phyloP scores from a whole-genome alignment of 352 stramenopile genomes.

The Phytophthora litchii region DNA sequence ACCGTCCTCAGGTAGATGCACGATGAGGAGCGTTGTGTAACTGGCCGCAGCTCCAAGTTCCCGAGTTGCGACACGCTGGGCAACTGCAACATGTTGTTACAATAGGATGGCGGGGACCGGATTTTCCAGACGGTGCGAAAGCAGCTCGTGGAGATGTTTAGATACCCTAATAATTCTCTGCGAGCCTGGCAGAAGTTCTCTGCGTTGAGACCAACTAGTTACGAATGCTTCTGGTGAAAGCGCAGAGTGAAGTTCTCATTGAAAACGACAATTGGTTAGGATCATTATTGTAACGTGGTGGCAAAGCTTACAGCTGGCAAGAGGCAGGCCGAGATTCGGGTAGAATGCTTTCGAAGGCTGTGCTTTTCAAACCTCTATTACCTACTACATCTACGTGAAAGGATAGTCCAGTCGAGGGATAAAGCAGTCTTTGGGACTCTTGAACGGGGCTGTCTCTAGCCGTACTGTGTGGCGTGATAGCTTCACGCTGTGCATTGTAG shows the following conservation, averaged over 20 bases:
- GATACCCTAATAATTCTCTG: background rate
- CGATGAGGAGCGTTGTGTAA: background rate
- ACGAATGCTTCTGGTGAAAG: background rate
- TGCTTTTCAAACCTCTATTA: too few relatives aligned
- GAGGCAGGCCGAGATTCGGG: background rate
- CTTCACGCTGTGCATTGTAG: too few relatives aligned
- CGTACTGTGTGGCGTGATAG: too few relatives aligned
- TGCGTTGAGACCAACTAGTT: background rate
- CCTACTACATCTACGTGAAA: too few relatives aligned
- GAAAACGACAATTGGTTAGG: background rate
- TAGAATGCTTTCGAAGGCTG: background rate
- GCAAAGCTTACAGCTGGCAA: background rate
- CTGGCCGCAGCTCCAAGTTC: background rate
- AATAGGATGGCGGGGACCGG: background rate
- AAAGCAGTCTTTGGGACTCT: background rate
- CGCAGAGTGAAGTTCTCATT: background rate
- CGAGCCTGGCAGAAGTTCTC: background rate
- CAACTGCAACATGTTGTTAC: background rate
- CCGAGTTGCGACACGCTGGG: background rate
- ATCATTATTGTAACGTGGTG: background rate
- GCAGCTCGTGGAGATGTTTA: background rate
- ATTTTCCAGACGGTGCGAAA: background rate
- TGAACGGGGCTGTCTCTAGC: too few relatives aligned
- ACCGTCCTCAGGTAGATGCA: background rate
- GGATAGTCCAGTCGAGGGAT: background rate